Conservation (phyloP, 2,329 filamentous ascomycete species). For the Colletotrichum sp. region DNA sequence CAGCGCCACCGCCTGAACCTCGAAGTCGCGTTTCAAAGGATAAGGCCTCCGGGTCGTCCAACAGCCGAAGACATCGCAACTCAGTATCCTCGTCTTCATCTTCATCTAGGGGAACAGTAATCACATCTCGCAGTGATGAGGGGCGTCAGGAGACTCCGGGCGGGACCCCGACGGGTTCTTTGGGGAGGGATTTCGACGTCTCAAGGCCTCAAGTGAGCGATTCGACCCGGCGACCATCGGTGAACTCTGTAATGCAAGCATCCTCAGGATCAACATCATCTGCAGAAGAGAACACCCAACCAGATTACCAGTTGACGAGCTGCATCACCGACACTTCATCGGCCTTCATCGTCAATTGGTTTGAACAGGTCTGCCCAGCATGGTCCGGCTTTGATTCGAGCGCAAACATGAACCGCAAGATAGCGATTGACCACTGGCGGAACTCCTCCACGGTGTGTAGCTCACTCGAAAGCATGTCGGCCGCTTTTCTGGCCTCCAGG, state of each 20-base stretch:
- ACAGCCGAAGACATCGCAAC: background rate
- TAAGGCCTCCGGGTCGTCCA: background rate
- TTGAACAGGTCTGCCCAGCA: conserved; percentile 42
- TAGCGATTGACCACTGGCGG: conserved; percentile 41
- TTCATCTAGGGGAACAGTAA: background rate
- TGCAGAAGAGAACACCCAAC: background rate
- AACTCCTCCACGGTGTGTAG: conserved; percentile 41
- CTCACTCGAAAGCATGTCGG: conserved; percentile 46
- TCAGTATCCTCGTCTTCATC: background rate
- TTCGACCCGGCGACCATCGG: background rate
- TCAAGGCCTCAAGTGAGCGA: background rate
- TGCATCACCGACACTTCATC: conserved; percentile 31
- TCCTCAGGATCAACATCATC: background rate
- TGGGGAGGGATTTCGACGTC: background rate
- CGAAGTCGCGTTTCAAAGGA: background rate
- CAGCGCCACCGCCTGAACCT: background rate
- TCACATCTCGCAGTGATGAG: background rate
- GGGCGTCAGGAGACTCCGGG: background rate
- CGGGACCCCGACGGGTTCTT: background rate
- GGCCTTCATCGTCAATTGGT: conserved; percentile 42
- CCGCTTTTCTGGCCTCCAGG: conserved; percentile 37
- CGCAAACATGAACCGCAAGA: conserved; percentile 41
- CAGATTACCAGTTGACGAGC: conserved; percentile 20
- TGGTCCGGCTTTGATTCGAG: conserved; percentile 47
- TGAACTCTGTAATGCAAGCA: background rate